Evolutionary conservation across 1,284 basidiomycete genomes (phyloP).

Genomic region (Chalciporus piperatoides): DNA sequence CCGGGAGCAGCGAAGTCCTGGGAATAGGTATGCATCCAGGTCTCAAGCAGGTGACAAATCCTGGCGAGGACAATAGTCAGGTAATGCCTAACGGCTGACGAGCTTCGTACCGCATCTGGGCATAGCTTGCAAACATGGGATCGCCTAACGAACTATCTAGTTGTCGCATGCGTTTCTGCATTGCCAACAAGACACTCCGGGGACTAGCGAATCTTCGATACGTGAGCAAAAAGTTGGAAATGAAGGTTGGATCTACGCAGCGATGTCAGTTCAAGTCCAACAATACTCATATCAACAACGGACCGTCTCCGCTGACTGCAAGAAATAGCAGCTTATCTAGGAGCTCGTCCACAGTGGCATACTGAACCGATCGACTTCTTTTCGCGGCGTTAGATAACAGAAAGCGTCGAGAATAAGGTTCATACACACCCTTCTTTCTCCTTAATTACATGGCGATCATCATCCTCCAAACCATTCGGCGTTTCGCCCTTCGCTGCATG

Average conservation of each 20-base stretch:
- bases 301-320: slow-evolving; percentile 74
- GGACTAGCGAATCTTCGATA: slow-evolving; percentile 77
- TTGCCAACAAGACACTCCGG: slow-evolving; percentile 69
- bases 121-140: slow-evolving; percentile 78
- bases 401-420: not conserved
- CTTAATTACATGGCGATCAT: slow-evolving; percentile 28
- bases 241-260: slow-evolving; percentile 62
- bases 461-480: slow-evolving; percentile 23
- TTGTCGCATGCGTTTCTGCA: slow-evolving; percentile 79
- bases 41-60: slow-evolving; percentile 71
- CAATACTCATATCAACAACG: slow-evolving; percentile 20
- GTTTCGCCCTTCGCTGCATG: slow-evolving; percentile 15
- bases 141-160: slow-evolving; percentile 69
- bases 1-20: slow-evolving; percentile 74
- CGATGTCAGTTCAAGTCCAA: slow-evolving; percentile 11
- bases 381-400: slow-evolving; percentile 17
- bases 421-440: slow-evolving; percentile 45
- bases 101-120: slow-evolving; percentile 67
- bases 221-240: slow-evolving; percentile 74
- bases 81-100: slow-evolving; percentile 1
- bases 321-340: slow-evolving; percentile 74
- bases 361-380: slow-evolving; percentile 60
- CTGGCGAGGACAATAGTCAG: slow-evolving; percentile 34
- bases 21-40: slow-evolving; percentile 70
- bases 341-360: slow-evolving; percentile 69